phyloP scores from a whole-genome alignment of 441 rosid genomes.

The Dalechampia spathulata region DNA sequence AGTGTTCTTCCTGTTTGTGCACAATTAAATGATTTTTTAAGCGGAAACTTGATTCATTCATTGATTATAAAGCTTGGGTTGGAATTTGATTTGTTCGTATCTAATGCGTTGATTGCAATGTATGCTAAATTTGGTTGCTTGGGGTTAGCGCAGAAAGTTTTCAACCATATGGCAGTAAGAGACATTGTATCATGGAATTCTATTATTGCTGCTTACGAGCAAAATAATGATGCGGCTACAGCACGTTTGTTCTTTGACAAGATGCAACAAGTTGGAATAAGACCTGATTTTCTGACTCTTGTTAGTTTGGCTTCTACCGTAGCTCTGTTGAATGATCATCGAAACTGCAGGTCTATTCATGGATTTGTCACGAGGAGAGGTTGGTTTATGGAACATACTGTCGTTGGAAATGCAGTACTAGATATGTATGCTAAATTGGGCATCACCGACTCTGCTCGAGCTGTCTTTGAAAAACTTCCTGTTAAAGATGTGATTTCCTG shows the following conservation, averaged over 20 bases:
- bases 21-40: constrained; percentile 33
- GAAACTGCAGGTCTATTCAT: constrained; percentile 37
- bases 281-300: constrained; percentile 55
- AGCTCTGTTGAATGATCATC: constrained; percentile 41
- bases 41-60: constrained; percentile 48
- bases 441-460: constrained; percentile 31
- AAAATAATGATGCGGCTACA: constrained; percentile 41
- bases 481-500: constrained; percentile 61
- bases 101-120: constrained; percentile 66
- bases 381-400: constrained; percentile 40
- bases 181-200: constrained; percentile 86
- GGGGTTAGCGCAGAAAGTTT: constrained; percentile 32
- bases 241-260: constrained; percentile 39
- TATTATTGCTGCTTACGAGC: constrained; percentile 63
- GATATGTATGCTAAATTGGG: constrained; percentile 81
- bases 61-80: constrained; percentile 48
- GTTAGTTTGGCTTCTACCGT: constrained; percentile 55
- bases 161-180: constrained; percentile 44
- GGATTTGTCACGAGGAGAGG: constrained; percentile 43
- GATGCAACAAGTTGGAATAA: constrained; percentile 42
- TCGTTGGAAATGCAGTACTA: constrained; percentile 50
- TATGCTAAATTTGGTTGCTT: constrained; percentile 48
- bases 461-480: constrained; percentile 51
- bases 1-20: constrained; percentile 63
- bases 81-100: constrained; percentile 49